These are phyloP conservation scores for Carex arenaria DNA, from an alignment of 202 grass and related monocot genomes.

Conservation along the genomic window DNA sequence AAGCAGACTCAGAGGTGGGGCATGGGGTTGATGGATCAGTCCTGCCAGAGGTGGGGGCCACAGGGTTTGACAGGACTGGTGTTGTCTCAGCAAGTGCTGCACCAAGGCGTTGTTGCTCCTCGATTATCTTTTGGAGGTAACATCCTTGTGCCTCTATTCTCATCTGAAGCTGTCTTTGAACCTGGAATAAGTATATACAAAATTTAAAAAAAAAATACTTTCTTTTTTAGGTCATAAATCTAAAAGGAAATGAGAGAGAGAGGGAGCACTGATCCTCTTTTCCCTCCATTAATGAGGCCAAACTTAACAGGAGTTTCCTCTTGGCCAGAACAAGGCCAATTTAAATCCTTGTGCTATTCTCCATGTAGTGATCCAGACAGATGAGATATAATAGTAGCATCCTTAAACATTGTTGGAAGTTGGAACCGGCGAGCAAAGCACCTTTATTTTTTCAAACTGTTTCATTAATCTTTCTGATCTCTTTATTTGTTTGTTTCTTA, in stretches of 20 bases:
- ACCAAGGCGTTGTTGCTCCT: conserved; percentile 45
- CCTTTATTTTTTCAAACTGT: too few species aligned
- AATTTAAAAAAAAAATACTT: too few species aligned
- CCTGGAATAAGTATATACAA: conserved; percentile 25
- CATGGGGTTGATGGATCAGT: conserved; percentile 39
- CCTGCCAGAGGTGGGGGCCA: conserved; percentile 28
- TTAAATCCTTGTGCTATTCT: not conserved
- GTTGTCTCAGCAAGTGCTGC: conserved; percentile 30
- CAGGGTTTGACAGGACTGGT: conserved; percentile 3
- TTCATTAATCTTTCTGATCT: too few species aligned
- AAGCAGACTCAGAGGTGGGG: conserved; percentile 31
- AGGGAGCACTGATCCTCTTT: not conserved
- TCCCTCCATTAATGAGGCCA: not conserved
- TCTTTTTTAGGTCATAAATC: not conserved
- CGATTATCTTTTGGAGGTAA: conserved; percentile 58
- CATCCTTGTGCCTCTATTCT: conserved; percentile 52
- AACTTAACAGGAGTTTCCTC: not conserved
- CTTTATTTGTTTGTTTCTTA: too few species aligned
- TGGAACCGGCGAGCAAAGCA: too few species aligned
- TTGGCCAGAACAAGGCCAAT: not conserved
- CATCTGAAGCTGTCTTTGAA: conserved; percentile 56
- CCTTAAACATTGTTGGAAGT: too few species aligned
- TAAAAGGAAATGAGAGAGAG: not conserved
- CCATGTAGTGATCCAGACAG: too few species aligned
- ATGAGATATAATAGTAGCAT: too few species aligned